phyloP scores from a whole-genome alignment of 2,329 filamentous ascomycete genomes.

The Botrytis sinoallii region DNA sequence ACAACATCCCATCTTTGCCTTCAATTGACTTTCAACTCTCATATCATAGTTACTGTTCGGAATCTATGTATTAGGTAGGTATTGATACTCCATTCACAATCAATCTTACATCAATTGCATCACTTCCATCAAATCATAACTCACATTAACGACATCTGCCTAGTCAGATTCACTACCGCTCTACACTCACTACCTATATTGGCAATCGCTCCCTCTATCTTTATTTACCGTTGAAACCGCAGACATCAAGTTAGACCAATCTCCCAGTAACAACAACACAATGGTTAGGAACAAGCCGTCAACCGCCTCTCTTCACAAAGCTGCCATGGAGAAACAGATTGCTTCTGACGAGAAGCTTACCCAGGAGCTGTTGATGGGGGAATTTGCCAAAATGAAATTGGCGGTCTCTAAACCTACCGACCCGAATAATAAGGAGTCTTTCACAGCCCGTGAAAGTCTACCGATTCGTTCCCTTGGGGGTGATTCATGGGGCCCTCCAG shows the following conservation, averaged over 20 bases:
- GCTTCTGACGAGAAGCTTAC: not conserved
- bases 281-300: constrained; percentile 5
- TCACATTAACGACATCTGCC: constrained; percentile 17
- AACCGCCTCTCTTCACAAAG: not conserved
- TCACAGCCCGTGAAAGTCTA: not conserved
- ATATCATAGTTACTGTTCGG: no score
- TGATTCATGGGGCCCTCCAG: not conserved
- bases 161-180: constrained; percentile 21
- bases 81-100: not conserved
- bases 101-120: not conserved
- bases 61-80: not conserved
- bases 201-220: no score
- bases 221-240: not conserved
- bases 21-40: no score
- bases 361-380: not conserved
- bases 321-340: not conserved
- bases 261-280: not conserved
- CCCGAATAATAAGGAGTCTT: not conserved
- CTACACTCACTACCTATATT: not conserved
- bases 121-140: not conserved
- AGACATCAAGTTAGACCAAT: not conserved
- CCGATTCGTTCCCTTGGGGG: not conserved
- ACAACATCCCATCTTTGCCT: not conserved
- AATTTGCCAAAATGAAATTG: not conserved
- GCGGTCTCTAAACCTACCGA: not conserved